phyloP scores from a whole-genome alignment of 2,329 filamentous ascomycete species.

The Colletotrichum eleusines region DNA sequence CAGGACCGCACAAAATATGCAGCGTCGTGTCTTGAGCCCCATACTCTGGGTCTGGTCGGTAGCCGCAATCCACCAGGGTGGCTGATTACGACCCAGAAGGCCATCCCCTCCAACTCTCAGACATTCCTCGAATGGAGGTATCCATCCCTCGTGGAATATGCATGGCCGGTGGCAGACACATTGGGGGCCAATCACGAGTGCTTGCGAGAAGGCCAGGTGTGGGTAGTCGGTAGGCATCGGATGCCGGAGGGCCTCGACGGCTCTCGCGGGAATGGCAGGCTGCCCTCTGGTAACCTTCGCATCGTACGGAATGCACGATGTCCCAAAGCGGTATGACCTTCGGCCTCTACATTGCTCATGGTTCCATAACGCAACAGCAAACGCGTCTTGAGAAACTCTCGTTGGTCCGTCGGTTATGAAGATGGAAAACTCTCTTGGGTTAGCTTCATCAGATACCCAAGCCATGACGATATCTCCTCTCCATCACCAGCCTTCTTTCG shows the following conservation, averaged over 20 bases:
- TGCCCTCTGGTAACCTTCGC: constrained; percentile 18
- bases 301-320: constrained; percentile 24
- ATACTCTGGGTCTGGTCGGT: constrained; percentile 29
- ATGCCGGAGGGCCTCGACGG: constrained; percentile 32
- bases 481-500: neutral
- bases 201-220: constrained; percentile 1
- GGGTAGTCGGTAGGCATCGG: constrained; percentile 27
- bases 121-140: constrained; percentile 35
- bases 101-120: constrained; percentile 39
- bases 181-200: constrained; percentile 18
- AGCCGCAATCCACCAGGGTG: constrained; percentile 32
- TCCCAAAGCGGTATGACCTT: constrained; percentile 28
- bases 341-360: constrained; percentile 34
- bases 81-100: constrained; percentile 38
- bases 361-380: too few relatives aligned
- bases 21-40: constrained; percentile 40
- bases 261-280: constrained; percentile 32
- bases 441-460: neutral
- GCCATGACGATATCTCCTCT: constrained; percentile 7
- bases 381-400: constrained; percentile 26
- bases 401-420: constrained; percentile 34
- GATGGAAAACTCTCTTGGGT: constrained; percentile 13
- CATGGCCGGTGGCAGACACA: constrained; percentile 23
- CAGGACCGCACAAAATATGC: constrained; percentile 42
- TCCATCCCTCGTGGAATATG: constrained; percentile 36